phyloP scores from a whole-genome alignment of 2,329 filamentous ascomycete genomes.

The Botrytis sinoallii region DNA sequence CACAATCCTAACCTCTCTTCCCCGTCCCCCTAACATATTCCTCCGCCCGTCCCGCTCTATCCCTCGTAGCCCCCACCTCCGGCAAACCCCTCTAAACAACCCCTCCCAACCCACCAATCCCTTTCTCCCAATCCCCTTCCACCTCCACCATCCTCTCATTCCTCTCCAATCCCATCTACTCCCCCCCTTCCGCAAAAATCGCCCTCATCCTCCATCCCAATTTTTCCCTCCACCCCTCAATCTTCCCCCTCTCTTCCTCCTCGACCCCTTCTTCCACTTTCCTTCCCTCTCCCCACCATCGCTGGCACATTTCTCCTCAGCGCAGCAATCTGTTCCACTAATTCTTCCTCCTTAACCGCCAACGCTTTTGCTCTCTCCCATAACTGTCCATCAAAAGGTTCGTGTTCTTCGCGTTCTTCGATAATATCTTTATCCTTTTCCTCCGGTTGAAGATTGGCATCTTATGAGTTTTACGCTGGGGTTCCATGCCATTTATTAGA shows the following conservation, averaged over 20 bases:
- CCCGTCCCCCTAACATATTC: slow-evolving; percentile 32
- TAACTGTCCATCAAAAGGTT: slow-evolving; percentile 58
- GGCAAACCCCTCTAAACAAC: slow-evolving; percentile 60
- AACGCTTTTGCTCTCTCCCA: slow-evolving; percentile 58
- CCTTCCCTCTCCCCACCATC: slow-evolving; percentile 25
- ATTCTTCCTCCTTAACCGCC: slow-evolving; percentile 59
- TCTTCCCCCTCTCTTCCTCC: slow-evolving; percentile 27
- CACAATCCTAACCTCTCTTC: slow-evolving; percentile 10
- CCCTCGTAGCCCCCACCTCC: slow-evolving; percentile 60
- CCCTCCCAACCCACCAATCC: slow-evolving; percentile 51
- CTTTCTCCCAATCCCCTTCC: slow-evolving; percentile 46
- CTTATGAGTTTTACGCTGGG: slow-evolving; percentile 41
- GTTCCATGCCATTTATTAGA: slow-evolving; percentile 58
- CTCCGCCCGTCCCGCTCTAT: slow-evolving; percentile 56
- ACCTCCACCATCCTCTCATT: slow-evolving; percentile 47
- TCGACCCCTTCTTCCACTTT: slow-evolving; percentile 26
- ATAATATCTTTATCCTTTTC: slow-evolving; percentile 17
- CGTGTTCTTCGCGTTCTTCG: slow-evolving; percentile 46
- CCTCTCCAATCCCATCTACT: slow-evolving; percentile 25
- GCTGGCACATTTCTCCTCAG: slow-evolving; percentile 31
- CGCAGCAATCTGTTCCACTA: slow-evolving; percentile 60
- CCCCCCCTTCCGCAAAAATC: slow-evolving; percentile 20
- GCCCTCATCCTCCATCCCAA: slow-evolving; percentile 22
- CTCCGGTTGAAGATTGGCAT: slow-evolving; percentile 33
- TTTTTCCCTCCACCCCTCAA: slow-evolving; percentile 24